Conservation (phyloP, 169 alveolate species). For the Eimeria falciformis region DNA sequence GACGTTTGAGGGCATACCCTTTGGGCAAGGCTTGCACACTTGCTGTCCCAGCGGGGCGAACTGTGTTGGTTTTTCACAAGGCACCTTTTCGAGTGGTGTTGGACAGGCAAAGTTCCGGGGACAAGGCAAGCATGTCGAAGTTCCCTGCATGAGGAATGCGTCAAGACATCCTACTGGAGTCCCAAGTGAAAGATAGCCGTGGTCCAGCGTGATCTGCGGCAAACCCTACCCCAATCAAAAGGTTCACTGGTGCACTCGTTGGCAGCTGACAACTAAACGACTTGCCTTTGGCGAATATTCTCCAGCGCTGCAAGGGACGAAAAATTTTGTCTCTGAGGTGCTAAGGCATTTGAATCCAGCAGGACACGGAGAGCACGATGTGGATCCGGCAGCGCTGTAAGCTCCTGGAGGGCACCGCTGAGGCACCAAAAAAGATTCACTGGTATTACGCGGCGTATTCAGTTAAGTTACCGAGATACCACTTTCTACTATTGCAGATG, state of each 20-base stretch:
- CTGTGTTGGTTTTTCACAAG: constrained; percentile 49
- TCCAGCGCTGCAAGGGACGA: constrained; percentile 28
- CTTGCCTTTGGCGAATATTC: constrained; percentile 11
- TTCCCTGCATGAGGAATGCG: constrained; percentile 33
- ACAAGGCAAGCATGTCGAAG: constrained; percentile 12
- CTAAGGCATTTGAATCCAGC: constrained; percentile 18
- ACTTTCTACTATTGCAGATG: background rate
- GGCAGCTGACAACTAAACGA: too few relatives aligned
- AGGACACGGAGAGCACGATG: constrained; percentile 19
- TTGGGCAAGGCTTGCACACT: constrained; percentile 46
- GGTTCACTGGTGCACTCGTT: too few relatives aligned
- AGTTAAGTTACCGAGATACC: background rate
- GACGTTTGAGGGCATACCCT: constrained; percentile 3
- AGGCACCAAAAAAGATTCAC: background rate
- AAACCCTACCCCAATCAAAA: too few relatives aligned
- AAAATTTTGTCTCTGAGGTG: background rate
- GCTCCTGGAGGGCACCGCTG: constrained; percentile 40
- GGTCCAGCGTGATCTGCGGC: too few relatives aligned
- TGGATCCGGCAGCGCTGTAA: constrained; percentile 40
- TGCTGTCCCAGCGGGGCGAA: constrained; percentile 58
- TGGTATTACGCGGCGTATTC: background rate
- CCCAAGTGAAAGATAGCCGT: background rate
- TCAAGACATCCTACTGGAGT: background rate
- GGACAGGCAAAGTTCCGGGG: constrained; percentile 32
- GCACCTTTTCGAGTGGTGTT: constrained; percentile 34